A percentile compares a stretch with the other conserved stretches of the same genome.
phyloP scores from a whole-genome alignment of 352 stramenopile species.

The Phytophthora pistaciae region DNA sequence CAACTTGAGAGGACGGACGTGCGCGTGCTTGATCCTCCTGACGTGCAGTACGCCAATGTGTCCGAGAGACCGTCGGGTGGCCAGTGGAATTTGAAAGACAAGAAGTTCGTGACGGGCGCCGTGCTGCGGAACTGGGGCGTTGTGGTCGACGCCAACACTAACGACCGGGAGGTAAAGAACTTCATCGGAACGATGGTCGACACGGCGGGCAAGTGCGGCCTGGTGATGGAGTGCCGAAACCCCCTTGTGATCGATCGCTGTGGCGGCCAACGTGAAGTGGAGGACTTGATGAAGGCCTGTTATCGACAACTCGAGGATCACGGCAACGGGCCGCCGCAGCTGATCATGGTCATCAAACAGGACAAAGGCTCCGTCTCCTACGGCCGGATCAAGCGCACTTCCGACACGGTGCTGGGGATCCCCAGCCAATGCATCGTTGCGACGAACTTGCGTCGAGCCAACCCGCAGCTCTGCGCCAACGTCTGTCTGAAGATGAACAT shows the following conservation, averaged over 20 bases:
- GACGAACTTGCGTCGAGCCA: conserved; percentile 43
- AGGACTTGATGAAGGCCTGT: conserved; percentile 71
- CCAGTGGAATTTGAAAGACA: conserved; percentile 79
- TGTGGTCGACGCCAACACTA: conserved; percentile 47
- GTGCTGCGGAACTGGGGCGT: conserved; percentile 62
- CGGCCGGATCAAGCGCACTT: conserved; percentile 68
- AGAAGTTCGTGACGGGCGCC: conserved; percentile 63
- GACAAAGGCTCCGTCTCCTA: conserved; percentile 50
- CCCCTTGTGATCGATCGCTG: conserved; percentile 29
- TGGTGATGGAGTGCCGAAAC: conserved; percentile 42
- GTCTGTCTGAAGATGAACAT: conserved; percentile 79
- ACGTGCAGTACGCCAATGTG: conserved; percentile 67
- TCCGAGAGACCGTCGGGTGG: conserved; percentile 69
- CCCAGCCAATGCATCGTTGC: conserved; percentile 72
- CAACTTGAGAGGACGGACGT: conserved; percentile 55
- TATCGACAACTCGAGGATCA: conserved; percentile 45
- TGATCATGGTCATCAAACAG: conserved; percentile 67
- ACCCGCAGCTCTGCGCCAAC: conserved; percentile 66
- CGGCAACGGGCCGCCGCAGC: conserved; percentile 36
- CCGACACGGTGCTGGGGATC: conserved; percentile 69
- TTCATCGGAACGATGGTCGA: conserved; percentile 53
- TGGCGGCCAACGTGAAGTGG: conserved; percentile 38
- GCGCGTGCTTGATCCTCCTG: conserved; percentile 57
- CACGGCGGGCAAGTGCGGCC: conserved; percentile 37
- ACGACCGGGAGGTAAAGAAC: conserved; percentile 35